Percentiles rank a stretch among this genome's conserved stretches.
Evolutionary conservation across 169 alveolate species (phyloP).

Genomic region (Cystoisospora suis): DNA sequence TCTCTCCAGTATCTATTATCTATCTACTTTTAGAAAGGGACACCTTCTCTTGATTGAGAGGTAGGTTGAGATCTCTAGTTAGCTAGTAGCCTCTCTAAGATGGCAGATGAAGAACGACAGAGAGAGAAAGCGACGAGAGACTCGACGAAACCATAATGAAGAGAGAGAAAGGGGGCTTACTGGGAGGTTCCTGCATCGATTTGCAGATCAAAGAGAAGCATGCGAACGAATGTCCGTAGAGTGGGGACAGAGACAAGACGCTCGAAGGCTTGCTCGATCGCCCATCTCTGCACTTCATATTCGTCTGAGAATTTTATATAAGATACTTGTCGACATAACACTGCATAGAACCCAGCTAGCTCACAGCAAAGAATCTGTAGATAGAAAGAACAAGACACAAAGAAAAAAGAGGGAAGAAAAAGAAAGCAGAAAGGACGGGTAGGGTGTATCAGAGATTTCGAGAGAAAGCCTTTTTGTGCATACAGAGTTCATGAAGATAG

Average conservation of each 20-base stretch:
- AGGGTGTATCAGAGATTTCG: no score
- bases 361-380: slow-evolving; percentile 52
- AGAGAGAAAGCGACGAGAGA: no score
- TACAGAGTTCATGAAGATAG: no score
- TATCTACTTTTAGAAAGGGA: no score
- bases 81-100: no score
- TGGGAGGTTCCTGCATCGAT: slow-evolving; percentile 60
- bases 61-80: no score
- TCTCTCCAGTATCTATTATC: no score
- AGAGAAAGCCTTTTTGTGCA: no score
- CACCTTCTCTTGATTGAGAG: no score
- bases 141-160: no score
- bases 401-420: neutral
- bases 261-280: slow-evolving; percentile 32
- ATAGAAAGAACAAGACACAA: neutral
- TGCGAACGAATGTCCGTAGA: slow-evolving; percentile 36
- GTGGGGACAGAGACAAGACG: slow-evolving; percentile 17
- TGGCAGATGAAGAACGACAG: no score
- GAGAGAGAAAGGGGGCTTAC: no score
- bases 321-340: slow-evolving; percentile 32
- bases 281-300: slow-evolving; percentile 48
- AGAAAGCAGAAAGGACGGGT: neutral
- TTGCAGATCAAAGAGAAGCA: slow-evolving; percentile 53
- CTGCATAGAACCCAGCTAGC: slow-evolving; percentile 36
- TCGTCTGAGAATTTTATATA: slow-evolving; percentile 42